Conservation (phyloP, 2,329 filamentous ascomycete species). For the Colletotrichum sp. region DNA sequence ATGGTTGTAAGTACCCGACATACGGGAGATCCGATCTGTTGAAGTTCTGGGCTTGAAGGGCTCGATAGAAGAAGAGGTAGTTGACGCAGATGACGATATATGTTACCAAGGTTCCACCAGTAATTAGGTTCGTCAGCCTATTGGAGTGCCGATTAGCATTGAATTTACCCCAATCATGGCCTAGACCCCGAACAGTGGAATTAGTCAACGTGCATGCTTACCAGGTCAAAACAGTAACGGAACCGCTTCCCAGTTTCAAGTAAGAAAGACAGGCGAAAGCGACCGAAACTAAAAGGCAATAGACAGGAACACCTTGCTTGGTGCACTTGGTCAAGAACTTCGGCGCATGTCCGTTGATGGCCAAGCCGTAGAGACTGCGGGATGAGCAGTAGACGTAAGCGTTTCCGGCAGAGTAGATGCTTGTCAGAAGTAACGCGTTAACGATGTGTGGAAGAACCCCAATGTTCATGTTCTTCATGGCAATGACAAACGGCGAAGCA, state of each 20-base stretch:
- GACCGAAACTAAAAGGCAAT: conserved; percentile 1
- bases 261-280: not conserved
- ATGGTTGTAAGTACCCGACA: conserved; percentile 70
- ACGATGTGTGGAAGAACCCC: conserved; percentile 60
- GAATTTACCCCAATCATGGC: not conserved
- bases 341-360: conserved; percentile 59
- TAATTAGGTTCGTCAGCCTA: conserved; percentile 64
- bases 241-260: conserved; percentile 33
- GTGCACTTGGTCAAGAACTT: conserved; percentile 29
- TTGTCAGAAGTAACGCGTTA: conserved; percentile 62
- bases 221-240: conserved; percentile 72
- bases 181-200: not conserved
- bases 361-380: conserved; percentile 60
- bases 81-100: conserved; percentile 43
- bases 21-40: conserved; percentile 61
- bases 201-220: not conserved
- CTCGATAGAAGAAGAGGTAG: conserved; percentile 67
- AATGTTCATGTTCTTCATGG: conserved; percentile 61
- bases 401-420: conserved; percentile 60
- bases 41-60: conserved; percentile 58
- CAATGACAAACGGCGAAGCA: conserved; percentile 68
- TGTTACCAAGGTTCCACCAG: conserved; percentile 40
- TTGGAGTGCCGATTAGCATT: not conserved
- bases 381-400: conserved; percentile 62
- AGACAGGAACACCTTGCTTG: conserved; percentile 33